Conservation (phyloP, 2,329 filamentous ascomycete genomes). For the Penicillium brevicompactum region DNA sequence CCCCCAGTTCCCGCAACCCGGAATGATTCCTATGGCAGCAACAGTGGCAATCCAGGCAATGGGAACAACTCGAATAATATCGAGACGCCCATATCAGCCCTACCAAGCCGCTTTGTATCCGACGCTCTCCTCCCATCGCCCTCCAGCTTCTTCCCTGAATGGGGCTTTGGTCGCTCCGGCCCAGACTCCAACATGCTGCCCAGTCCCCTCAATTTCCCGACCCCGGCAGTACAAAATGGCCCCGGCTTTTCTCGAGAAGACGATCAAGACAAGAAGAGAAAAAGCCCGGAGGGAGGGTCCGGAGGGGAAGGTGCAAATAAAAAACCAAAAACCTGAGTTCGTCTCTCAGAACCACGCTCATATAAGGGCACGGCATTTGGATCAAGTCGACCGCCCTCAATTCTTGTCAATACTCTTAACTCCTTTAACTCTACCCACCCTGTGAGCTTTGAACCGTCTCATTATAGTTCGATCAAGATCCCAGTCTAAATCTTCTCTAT, state of each 20-base stretch:
- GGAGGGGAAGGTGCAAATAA: slow-evolving; percentile 37
- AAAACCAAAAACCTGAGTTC: slow-evolving; percentile 40
- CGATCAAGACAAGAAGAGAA: slow-evolving; percentile 48
- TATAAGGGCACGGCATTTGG: background rate
- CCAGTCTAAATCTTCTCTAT: slow-evolving; percentile 21
- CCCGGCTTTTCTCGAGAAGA: slow-evolving; percentile 46
- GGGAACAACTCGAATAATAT: slow-evolving; percentile 37
- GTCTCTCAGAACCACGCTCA: background rate
- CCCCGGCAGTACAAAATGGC: slow-evolving; percentile 59
- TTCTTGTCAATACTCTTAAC: slow-evolving; percentile 8
- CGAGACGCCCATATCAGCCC: slow-evolving; percentile 86
- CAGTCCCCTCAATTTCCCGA: slow-evolving; percentile 90
- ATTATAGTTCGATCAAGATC: slow-evolving; percentile 16
- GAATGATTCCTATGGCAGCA: slow-evolving; percentile 46
- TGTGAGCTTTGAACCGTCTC: slow-evolving; percentile 4
- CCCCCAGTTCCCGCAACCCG: slow-evolving; percentile 59
- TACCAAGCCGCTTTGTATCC: slow-evolving; percentile 88
- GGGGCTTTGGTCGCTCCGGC: slow-evolving; percentile 69
- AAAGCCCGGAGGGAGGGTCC: slow-evolving; percentile 43
- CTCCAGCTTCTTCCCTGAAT: slow-evolving; percentile 89
- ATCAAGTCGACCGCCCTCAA: background rate
- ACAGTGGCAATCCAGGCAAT: slow-evolving; percentile 12
- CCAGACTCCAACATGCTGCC: slow-evolving; percentile 82
- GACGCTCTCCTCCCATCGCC: slow-evolving; percentile 88
- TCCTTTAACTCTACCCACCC: slow-evolving; percentile 2